phyloP scores from a whole-genome alignment of 768 basidiomycete genomes.

The Tricholoma sp. region DNA sequence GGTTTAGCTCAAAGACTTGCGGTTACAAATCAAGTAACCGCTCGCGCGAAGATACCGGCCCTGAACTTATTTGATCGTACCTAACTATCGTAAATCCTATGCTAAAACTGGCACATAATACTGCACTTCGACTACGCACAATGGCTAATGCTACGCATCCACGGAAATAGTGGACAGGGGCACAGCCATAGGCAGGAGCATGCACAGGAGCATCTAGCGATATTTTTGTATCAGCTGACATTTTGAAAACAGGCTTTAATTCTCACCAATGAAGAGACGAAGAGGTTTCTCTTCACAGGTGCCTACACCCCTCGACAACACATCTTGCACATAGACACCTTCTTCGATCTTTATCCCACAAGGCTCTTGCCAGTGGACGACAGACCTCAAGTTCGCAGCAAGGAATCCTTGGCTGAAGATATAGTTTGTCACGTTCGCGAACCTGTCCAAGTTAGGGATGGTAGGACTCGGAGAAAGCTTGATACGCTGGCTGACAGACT shows the following conservation, averaged over 20 bases:
- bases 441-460: slow-evolving; percentile 24
- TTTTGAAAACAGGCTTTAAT: background rate
- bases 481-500: slow-evolving; percentile 37
- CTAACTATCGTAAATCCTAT: background rate
- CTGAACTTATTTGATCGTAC: slow-evolving; percentile 13
- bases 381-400: slow-evolving; percentile 25
- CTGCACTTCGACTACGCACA: background rate
- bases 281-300: slow-evolving; percentile 29
- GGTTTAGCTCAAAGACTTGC: slow-evolving; percentile 18
- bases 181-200: background rate
- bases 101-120: too few relatives aligned
- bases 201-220: slow-evolving; percentile 7
- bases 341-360: slow-evolving; percentile 32
- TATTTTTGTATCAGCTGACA: background rate
- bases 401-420: slow-evolving; percentile 38
- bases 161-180: background rate
- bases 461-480: slow-evolving; percentile 27
- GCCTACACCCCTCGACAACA: slow-evolving; percentile 27
- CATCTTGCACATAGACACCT: slow-evolving; percentile 17
- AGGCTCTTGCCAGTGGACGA: slow-evolving; percentile 36
- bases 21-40: slow-evolving; percentile 18
- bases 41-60: slow-evolving; percentile 26
- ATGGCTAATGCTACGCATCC: background rate
- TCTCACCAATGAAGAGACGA: slow-evolving; percentile 31
- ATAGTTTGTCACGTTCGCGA: slow-evolving; percentile 45